These are phyloP conservation scores for Akebia trifoliata DNA, from an alignment of 164 flowering plant genomes.

Conservation along the genomic window DNA sequence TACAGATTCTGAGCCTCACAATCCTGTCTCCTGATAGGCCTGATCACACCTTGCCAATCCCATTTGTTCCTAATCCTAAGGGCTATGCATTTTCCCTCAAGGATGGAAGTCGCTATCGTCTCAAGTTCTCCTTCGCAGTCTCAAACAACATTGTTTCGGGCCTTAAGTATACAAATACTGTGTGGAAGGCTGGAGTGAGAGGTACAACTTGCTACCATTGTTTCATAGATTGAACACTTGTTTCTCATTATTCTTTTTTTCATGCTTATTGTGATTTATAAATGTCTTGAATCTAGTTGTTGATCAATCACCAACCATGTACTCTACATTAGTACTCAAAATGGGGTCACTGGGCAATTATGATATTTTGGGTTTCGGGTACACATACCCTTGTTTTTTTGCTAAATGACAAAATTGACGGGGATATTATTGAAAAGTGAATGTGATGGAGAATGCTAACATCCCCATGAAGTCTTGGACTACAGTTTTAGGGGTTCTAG, in stretches of 20 bases:
- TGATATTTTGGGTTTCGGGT: too few species aligned
- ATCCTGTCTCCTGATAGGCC: slow-evolving; percentile 31
- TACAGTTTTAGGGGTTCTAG: too few species aligned
- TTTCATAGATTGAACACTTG: not conserved
- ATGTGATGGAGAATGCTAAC: too few species aligned
- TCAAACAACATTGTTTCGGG: slow-evolving; percentile 48
- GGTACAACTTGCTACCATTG: slow-evolving; percentile 22
- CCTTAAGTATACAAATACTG: slow-evolving; percentile 44
- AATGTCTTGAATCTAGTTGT: too few species aligned
- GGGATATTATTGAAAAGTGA: too few species aligned
- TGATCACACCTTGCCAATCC: slow-evolving; percentile 37
- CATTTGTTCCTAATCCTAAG: slow-evolving; percentile 30
- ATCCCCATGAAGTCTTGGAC: too few species aligned
- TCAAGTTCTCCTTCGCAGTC: slow-evolving; percentile 42
- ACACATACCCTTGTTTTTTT: too few species aligned
- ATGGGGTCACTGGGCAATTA: too few species aligned
- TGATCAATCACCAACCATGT: too few species aligned
- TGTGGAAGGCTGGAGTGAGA: slow-evolving; percentile 52
- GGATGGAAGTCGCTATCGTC: slow-evolving; percentile 44
- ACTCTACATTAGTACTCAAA: too few species aligned
- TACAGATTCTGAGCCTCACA: slow-evolving; percentile 39
- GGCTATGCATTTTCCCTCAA: slow-evolving; percentile 37
- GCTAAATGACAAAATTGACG: too few species aligned
- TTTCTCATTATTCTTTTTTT: not conserved
- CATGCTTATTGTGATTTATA: too few species aligned